Evolutionary conservation across 2,329 filamentous ascomycete species (phyloP), one percentile per base, ranked within the genome.

Genomic region (Ramichloridium luteum): DNA sequence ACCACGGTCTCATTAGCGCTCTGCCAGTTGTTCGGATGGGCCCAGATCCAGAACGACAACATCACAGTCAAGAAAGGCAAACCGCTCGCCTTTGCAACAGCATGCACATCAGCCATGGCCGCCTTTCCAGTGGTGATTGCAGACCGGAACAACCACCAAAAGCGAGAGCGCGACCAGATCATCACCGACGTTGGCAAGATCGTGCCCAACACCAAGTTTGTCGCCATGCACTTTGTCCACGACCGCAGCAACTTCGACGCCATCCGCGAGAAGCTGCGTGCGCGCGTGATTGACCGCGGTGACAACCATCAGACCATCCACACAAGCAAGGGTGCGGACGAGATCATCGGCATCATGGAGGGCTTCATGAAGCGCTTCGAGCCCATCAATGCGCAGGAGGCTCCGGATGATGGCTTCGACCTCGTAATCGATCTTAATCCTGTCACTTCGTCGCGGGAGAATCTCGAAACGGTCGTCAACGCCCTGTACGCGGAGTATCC

Each of bases 221-320:
- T 98, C 11, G 88, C 85, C 13, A 64, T 98, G 9, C 80, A 96
- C 48, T 98, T 86, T 50, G 77, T 82, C 5, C 90, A 96, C 50
- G 73, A 85, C 35, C 64, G 58, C 12, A 49, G 61, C 23, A 62
- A 83, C 42, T 70, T 90, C 5, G 69, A 80, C 30, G 65, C 72
- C 17, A 82, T 96, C 39, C 72, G 81, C 27, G 64, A 72, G 35
- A 67, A 88, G 15, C 93, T 85, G 1, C 77, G 74, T 35, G 70
- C 77, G 40, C 77, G 90, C 30, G 83, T 98, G 1, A 62, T 94
- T 13, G 69, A 74, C 4, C 79, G 90, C 13, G 90, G 90, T 10
- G 85, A 98, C 56, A 96, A 96, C 50, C 90, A 98, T 55, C 90
- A 98, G 59, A 98, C 90, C 1, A 96, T 98, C 37, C 85, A 90